A percentile compares a stretch with the other conserved stretches of the same genome.
phyloP scores from a whole-genome alignment of 495 filamentous ascomycete species.

The Chaetomium tenue region DNA sequence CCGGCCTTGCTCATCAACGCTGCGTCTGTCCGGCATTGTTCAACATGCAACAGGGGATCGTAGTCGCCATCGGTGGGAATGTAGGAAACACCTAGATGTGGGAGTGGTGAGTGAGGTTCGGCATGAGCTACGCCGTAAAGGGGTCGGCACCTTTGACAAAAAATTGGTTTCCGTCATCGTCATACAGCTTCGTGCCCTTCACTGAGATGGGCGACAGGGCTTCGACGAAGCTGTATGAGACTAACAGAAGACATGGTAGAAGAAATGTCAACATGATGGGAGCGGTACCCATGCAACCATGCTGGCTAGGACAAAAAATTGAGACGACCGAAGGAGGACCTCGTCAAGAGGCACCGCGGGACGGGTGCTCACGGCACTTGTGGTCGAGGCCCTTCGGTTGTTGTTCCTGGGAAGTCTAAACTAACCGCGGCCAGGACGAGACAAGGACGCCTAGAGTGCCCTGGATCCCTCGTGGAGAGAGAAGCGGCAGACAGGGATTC shows the following conservation, averaged over 20 bases:
- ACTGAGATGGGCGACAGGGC: conserved; percentile 20
- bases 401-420: not conserved
- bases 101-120: not conserved
- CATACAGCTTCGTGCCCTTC: conserved; percentile 75
- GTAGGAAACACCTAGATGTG: conserved; percentile 33
- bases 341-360: not conserved
- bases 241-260: not conserved
- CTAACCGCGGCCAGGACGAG: not conserved
- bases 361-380: not conserved
- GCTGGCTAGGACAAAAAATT: not conserved
- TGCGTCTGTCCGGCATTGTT: conserved; percentile 72
- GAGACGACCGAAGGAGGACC: not conserved
- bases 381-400: not conserved
- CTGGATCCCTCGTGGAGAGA: not conserved
- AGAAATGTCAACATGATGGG: not conserved
- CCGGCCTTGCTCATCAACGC: conserved; percentile 68
- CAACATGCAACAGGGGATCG: conserved; percentile 67
- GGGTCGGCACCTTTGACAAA: conserved; percentile 57
- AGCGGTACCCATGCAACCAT: not conserved
- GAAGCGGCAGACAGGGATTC: not conserved
- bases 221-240: not conserved
- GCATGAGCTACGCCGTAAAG: not conserved
- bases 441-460: not conserved
- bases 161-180: conserved; percentile 69
- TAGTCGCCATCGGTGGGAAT: not conserved